Evolutionary conservation across 2,329 filamentous ascomycete species (phyloP).

Genomic region (Arachnopeziza araneosa): DNA sequence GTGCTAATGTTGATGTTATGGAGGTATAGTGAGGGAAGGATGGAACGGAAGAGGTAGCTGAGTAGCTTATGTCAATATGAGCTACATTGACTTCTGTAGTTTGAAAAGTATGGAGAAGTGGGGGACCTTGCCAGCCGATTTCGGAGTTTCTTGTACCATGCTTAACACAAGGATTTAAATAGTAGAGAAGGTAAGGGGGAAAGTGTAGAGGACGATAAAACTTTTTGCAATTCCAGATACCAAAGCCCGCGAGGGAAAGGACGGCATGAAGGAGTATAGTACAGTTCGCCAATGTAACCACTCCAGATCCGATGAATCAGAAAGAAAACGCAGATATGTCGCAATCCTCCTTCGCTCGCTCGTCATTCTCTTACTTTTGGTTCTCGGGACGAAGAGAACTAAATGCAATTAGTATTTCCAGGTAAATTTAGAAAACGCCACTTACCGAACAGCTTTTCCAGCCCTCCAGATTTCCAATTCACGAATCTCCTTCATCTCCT

Average conservation of each 20-base stretch:
- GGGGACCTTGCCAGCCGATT: slow-evolving; percentile 15
- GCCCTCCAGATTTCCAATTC: slow-evolving; percentile 98
- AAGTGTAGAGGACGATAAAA: slow-evolving; percentile 12
- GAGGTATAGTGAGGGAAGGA: not conserved
- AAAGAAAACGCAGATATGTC: slow-evolving; percentile 13
- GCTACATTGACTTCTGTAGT: not conserved
- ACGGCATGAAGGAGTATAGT: slow-evolving; percentile 25
- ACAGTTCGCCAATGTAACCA: slow-evolving; percentile 30
- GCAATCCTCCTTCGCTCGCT: slow-evolving; percentile 1
- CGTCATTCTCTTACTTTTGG: slow-evolving; percentile 51
- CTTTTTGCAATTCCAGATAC: slow-evolving; percentile 30
- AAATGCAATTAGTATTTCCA: slow-evolving; percentile 14
- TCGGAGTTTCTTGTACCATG: slow-evolving; percentile 8
- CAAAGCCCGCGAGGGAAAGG: slow-evolving; percentile 18
- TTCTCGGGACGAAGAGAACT: slow-evolving; percentile 81
- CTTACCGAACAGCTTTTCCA: slow-evolving; percentile 89
- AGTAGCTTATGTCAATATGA: not conserved
- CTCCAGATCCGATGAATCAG: slow-evolving; percentile 12
- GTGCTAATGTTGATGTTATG: not conserved
- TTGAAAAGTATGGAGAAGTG: not conserved
- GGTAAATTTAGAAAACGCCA: slow-evolving; percentile 14
- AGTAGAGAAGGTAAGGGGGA: slow-evolving; percentile 7
- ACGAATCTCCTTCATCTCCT: slow-evolving; percentile 98
- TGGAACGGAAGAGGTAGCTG: no score
- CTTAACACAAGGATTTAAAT: not conserved